A percentile compares a stretch with the other conserved stretches of the same genome.
Conservation (phyloP, 768 basidiomycete species). For the Lactifluus rugatus region DNA sequence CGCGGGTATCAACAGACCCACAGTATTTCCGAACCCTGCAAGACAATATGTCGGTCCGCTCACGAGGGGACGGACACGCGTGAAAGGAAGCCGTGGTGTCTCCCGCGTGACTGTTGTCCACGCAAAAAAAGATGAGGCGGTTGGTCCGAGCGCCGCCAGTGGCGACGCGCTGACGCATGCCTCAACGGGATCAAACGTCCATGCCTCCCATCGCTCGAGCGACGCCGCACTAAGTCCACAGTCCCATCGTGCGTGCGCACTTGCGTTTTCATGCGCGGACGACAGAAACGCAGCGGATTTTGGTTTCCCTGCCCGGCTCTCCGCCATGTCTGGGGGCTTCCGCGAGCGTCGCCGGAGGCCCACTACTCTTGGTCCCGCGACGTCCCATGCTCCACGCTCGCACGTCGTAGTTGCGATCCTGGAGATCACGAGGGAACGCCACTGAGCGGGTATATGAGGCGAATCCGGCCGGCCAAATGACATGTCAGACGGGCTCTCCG, state of each 20-base stretch:
- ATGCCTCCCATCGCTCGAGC: slow-evolving; percentile 76
- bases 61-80: slow-evolving; percentile 18
- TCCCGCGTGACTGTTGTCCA: slow-evolving; percentile 1
- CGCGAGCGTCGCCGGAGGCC: slow-evolving; percentile 65
- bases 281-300: slow-evolving; percentile 19
- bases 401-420: slow-evolving; percentile 47
- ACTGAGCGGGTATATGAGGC: slow-evolving; percentile 30
- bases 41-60: slow-evolving; percentile 14
- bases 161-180: slow-evolving; percentile 41
- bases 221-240: slow-evolving; percentile 51
- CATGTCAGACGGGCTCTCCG: slow-evolving; percentile 29
- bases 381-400: slow-evolving; percentile 75
- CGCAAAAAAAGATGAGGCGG: not conserved
- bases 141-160: slow-evolving; percentile 36
- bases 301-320: not conserved
- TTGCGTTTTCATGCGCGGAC: slow-evolving; percentile 19
- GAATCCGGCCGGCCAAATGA: slow-evolving; percentile 18
- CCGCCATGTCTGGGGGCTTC: slow-evolving; percentile 9
- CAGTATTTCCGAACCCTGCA: slow-evolving; percentile 20
- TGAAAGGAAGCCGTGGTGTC: slow-evolving; percentile 18
- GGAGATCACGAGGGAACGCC: slow-evolving; percentile 49
- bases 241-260: slow-evolving; percentile 19
- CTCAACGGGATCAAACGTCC: slow-evolving; percentile 58
- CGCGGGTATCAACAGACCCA: slow-evolving; percentile 12
- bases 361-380: slow-evolving; percentile 42